A percentile compares a stretch with the other conserved stretches of the same genome.
phyloP scores from a whole-genome alignment of 106 monocot species.

The Dendrobium catenatum region DNA sequence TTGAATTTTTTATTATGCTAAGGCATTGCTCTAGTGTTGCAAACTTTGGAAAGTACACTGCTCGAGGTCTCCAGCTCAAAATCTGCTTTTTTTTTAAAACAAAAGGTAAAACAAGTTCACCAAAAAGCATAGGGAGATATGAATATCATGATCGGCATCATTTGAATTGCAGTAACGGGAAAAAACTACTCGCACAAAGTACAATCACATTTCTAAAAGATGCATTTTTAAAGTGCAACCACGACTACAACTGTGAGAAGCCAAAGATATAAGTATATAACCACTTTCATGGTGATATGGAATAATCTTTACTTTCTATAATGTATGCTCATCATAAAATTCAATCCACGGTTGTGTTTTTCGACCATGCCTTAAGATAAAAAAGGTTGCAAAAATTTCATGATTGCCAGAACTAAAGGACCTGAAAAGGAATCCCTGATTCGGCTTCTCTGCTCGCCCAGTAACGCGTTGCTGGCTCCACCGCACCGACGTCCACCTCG shows the following conservation, averaged over 20 bases:
- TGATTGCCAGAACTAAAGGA: neutral
- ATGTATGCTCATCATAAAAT: too few species aligned
- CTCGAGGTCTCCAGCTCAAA: constrained; percentile 92
- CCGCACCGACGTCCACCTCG: neutral
- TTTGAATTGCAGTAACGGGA: neutral
- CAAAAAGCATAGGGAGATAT: neutral
- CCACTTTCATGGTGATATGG: too few species aligned
- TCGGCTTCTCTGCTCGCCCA: neutral
- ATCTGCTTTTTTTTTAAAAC: constrained; percentile 31
- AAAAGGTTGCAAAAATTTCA: too few species aligned
- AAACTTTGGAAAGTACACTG: constrained; percentile 86
- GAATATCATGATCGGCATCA: neutral
- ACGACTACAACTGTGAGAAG: neutral
- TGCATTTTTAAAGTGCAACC: neutral
- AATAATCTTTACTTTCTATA: too few species aligned
- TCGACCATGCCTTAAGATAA: too few species aligned
- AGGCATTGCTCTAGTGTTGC: constrained; percentile 66
- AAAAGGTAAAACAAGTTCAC: neutral
- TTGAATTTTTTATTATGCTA: constrained; percentile 40
- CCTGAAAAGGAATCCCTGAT: neutral
- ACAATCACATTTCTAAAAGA: neutral
- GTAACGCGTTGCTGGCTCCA: neutral
- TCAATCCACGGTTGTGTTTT: too few species aligned
- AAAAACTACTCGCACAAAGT: neutral
- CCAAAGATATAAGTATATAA: too few species aligned